phyloP scores from a whole-genome alignment of 345 rosid genomes.

The Brassica napus region DNA sequence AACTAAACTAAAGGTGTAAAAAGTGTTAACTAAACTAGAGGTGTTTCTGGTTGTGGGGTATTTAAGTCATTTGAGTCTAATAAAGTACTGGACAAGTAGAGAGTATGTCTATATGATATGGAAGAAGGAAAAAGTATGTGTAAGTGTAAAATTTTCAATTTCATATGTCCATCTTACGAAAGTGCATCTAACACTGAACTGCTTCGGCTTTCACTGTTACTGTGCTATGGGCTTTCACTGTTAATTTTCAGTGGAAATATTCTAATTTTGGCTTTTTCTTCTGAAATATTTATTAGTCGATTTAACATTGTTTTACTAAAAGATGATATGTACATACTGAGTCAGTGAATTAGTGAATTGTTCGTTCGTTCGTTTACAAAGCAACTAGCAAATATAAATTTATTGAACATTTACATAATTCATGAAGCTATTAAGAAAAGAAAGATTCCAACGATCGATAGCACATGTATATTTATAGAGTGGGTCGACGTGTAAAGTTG shows the following conservation, averaged over 20 bases:
- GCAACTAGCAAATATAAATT: conserved; percentile 10
- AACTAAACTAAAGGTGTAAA: too few relatives aligned
- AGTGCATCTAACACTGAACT: not conserved
- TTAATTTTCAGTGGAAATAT: not conserved
- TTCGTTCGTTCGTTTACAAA: not conserved
- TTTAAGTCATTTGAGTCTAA: too few relatives aligned
- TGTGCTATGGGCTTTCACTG: not conserved
- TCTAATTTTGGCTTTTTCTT: not conserved
- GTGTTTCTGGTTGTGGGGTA: too few relatives aligned
- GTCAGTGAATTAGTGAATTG: not conserved
- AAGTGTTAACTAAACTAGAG: too few relatives aligned
- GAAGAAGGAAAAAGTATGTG: too few relatives aligned
- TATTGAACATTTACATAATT: conserved; percentile 1
- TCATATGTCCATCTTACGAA: not conserved
- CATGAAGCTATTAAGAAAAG: not conserved
- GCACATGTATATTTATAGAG: conserved; percentile 38
- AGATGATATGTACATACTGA: conserved; percentile 1
- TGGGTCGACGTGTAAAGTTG: conserved; percentile 42
- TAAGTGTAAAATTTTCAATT: not conserved
- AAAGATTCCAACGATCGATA: conserved; percentile 34
- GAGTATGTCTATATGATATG: too few relatives aligned
- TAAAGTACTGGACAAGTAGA: too few relatives aligned
- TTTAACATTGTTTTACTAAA: not conserved
- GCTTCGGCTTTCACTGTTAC: not conserved
- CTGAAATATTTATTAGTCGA: not conserved